phyloP scores from a whole-genome alignment of 352 stramenopile species.

The Thraustochytrium sp. region DNA sequence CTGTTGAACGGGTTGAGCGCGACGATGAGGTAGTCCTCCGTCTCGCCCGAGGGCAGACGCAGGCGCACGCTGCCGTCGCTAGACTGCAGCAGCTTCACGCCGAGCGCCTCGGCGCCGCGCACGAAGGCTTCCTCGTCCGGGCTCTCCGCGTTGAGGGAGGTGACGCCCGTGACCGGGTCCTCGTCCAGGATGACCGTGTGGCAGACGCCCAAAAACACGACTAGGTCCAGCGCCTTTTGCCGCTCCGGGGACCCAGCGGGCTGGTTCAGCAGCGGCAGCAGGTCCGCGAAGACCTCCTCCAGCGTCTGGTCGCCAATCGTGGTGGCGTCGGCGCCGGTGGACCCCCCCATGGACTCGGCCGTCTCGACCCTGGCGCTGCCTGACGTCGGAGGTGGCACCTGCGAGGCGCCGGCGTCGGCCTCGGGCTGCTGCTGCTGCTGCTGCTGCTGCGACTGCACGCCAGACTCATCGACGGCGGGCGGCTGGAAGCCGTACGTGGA shows the following conservation, averaged over 20 bases:
- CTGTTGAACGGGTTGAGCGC: conserved; percentile 95
- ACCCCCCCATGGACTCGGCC: too few relatives aligned
- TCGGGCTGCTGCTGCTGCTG: neutral
- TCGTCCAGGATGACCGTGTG: conserved; percentile 40
- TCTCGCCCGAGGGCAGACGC: neutral
- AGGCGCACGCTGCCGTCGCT: conserved; percentile 3
- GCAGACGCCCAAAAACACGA: conserved; percentile 29
- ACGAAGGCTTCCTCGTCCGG: conserved; percentile 47
- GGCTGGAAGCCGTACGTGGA: neutral
- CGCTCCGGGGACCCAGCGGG: neutral
- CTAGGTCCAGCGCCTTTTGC: conserved; percentile 4
- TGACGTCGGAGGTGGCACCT: too few relatives aligned
- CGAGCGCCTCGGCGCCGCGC: neutral
- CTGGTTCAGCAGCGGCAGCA: neutral
- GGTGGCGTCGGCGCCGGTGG: neutral
- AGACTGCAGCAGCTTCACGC: neutral
- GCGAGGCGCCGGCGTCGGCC: too few relatives aligned
- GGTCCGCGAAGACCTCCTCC: conserved; percentile 20
- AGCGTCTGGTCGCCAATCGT: neutral
- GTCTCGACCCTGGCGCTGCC: too few relatives aligned
- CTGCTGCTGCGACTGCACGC: neutral
- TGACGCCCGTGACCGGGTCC: conserved; percentile 2
- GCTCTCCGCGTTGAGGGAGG: conserved; percentile 32
- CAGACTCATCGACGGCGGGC: neutral
- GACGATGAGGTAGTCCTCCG: conserved; percentile 64